These are phyloP conservation scores for Diplodia seriata DNA, from an alignment of 2,329 filamentous ascomycete species.

Conservation along the genomic window DNA sequence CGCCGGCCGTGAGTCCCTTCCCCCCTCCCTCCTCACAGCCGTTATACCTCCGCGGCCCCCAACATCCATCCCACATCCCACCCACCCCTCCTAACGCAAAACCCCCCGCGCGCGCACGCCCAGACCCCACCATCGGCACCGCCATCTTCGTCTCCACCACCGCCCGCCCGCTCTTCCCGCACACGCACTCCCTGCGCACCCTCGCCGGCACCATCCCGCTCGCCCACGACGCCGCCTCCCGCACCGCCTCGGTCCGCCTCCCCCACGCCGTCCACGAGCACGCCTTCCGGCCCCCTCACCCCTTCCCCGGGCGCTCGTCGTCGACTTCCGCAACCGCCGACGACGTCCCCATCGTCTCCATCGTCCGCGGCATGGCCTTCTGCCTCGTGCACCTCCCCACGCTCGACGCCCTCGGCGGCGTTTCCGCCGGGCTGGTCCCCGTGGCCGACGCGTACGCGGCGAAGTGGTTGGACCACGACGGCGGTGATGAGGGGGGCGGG, in stretches of 20 bases:
- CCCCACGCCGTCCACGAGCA: constrained; percentile 73
- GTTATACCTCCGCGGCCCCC: too few species aligned
- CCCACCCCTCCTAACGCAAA: neutral
- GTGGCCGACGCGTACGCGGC: constrained; percentile 55
- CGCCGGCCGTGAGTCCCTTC: constrained; percentile 54
- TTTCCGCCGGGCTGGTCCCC: constrained; percentile 42
- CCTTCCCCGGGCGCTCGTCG: constrained; percentile 27
- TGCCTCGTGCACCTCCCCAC: constrained; percentile 66
- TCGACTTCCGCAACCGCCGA: constrained; percentile 34
- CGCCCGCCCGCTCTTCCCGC: neutral
- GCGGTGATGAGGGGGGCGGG: constrained; percentile 58
- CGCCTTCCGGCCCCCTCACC: constrained; percentile 39
- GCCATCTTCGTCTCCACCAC: constrained; percentile 39
- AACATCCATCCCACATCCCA: neutral
- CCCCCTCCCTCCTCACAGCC: constrained; percentile 47
- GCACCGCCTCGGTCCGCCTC: constrained; percentile 52
- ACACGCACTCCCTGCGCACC: neutral
- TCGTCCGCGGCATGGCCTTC: constrained; percentile 78
- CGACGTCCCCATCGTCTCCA: constrained; percentile 50
- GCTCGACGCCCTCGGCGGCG: constrained; percentile 63
- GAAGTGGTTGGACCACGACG: constrained; percentile 53
- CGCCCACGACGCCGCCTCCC: neutral
- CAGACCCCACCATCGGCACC: constrained; percentile 61
- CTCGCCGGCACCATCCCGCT: constrained; percentile 9
- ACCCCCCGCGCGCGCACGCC: too few species aligned